Evolutionary conservation across 1,284 basidiomycete species (phyloP).

Genomic region (Apiotrichum laibachii): DNA sequence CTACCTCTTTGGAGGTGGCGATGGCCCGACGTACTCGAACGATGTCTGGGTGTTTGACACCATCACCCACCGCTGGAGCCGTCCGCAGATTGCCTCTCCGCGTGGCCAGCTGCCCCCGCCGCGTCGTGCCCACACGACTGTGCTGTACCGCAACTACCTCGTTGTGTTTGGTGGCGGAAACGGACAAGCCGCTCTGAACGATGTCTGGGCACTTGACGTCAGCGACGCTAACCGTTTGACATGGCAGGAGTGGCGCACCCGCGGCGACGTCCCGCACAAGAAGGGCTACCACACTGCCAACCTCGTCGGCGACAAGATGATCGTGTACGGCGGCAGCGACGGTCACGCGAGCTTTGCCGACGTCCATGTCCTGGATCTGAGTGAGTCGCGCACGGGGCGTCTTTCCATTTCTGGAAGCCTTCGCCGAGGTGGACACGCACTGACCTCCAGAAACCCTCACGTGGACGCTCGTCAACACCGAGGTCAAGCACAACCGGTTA

Average conservation of each 20-base stretch:
- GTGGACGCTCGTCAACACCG: constrained; percentile 66
- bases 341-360: constrained; percentile 69
- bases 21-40: constrained; percentile 61
- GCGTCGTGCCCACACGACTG: constrained; percentile 81
- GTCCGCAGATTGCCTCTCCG: constrained; percentile 40
- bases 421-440: no score
- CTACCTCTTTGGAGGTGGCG: constrained; percentile 81
- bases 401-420: neutral
- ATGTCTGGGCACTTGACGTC: constrained; percentile 80
- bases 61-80: constrained; percentile 63
- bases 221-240: constrained; percentile 42
- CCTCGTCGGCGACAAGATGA: constrained; percentile 68
- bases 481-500: constrained; percentile 64
- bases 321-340: constrained; percentile 53
- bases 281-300: constrained; percentile 90
- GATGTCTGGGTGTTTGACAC: constrained; percentile 81
- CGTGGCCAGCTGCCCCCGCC: constrained; percentile 58
- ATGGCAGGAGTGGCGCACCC: constrained; percentile 56
- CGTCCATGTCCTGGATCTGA: constrained; percentile 79
- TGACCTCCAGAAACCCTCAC: constrained; percentile 60
- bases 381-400: constrained; percentile 54
- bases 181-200: constrained; percentile 80
- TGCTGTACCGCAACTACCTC: constrained; percentile 68
- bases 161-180: constrained; percentile 92
- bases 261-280: constrained; percentile 54